Base-by-base conservation (phyloP, 176 grass and related monocot genomes). In the Aegilops longissima region DNA sequence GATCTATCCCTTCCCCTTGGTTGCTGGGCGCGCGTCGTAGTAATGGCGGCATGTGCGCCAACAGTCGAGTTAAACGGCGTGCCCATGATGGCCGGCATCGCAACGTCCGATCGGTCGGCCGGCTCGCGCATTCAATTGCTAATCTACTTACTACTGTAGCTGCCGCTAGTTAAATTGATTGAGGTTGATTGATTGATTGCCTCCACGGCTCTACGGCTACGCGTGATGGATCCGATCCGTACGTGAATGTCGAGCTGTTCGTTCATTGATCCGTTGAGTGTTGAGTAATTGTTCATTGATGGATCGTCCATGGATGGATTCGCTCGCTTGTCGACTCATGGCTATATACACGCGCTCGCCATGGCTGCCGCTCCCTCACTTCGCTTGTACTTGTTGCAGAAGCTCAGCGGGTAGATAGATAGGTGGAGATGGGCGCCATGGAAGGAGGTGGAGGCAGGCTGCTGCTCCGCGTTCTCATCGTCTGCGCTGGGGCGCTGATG, bases 291-390 rank as follows among this genome's bases (percentile, higher is more conserved):
- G 16, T 18, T 54, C 51, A 54, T 54, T 54, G 54, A 59, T 49
- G 45, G 54, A 58, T 20, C 54, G 0, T 62, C n/a, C 21, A 62
- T 62, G 9, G n/a, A 25, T 62, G n/a, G 21, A n/a, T 3, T 49
- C 16, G 47, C 3, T 5, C 4, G 13, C 13, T 0, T 0, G 5
- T 0, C 0, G 49, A 2, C 51, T 54, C 2, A 5, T 52, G 51
- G 0, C 8, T 62, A 38, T 71, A 36, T 71, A 40, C 36, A 13
- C 21, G 2, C 21, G 18, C 35, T 71, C 69, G 36, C 21, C 35
- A 39, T 71, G 2, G 29, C 29, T 9, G 65, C 65, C 3, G 52
- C 52, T 58, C 52, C 13, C 29, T 67, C 30, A 16, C 65, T 16
- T 67, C 6, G 1, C 33, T 12, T 20, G 25, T 31, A 2, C n/a